Base-by-base conservation (phyloP, 352 stramenopile species). In the Pythium oligandrum region DNA sequence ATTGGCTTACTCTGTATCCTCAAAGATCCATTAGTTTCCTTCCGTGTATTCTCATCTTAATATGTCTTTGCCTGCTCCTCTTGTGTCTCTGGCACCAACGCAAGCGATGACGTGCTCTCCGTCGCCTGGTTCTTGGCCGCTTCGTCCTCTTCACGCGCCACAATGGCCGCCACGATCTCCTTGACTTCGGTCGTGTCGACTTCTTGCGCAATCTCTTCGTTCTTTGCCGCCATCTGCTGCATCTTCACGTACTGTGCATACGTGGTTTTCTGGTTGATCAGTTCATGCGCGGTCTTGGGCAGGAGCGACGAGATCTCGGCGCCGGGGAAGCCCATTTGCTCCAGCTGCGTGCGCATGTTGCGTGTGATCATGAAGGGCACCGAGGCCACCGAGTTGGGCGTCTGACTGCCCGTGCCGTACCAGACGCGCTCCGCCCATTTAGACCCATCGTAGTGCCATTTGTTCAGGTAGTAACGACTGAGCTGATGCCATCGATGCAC, bases 281-380 rank as follows among this genome's bases (percentile, higher is more conserved):
- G 53, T 47, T 80, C 59, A 39, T 93, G 82, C 17, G 82, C 82
- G 11, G 40, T 52, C 34, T 75, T 67, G 2, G 82, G 82, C 51
- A 78, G 68, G 49, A 93, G 59, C 47, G 59, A 64, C 52, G 79
- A 74, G 66, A 93, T 88, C 57, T 73, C 73, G 8, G 71, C 70
- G 38, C 64, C 31, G 6, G 79, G 79, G 46, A 89, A 93, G 5
- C 78, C 78, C 7, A 59, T 60, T 26, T 64, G 50, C 51, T 77
- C 48, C 10, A 93, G 71, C 69, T 89, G 70, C 52, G 73, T 62
- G 31, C 78, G 75, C 79, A 88, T 90, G 45, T 49, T 66, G 59
- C 69, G 71, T 55, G 82, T 93, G 70, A 93, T 88, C 82, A 93
- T 93, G 53, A 93, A 93, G 43, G 82, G 79, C 62, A 93, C 80